Conservation (phyloP, 1,284 basidiomycete genomes). For the Marasmius fiardii region DNA sequence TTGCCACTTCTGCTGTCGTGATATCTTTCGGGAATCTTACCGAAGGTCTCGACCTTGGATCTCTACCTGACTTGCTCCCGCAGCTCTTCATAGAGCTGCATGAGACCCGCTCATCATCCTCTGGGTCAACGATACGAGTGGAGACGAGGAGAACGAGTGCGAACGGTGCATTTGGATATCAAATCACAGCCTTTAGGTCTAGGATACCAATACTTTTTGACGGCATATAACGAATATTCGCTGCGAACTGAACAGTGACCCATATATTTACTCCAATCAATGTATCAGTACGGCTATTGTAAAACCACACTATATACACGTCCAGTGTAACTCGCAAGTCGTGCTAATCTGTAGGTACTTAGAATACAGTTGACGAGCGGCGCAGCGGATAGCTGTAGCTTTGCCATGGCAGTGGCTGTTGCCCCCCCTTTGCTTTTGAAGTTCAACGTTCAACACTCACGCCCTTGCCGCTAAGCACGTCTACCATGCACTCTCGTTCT, state of each 20-base stretch:
- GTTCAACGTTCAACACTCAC: no score
- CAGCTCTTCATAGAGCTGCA: not conserved
- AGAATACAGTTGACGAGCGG: no score
- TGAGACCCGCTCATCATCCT: not conserved
- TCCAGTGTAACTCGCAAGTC: no score
- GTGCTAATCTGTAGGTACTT: no score
- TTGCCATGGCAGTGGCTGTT: no score
- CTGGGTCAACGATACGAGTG: not conserved
- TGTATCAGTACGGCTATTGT: no score
- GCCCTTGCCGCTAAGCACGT: not conserved
- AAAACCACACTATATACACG: no score
- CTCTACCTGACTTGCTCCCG: not conserved
- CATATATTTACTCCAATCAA: no score
- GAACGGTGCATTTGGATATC: not conserved
- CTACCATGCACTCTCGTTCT: not conserved
- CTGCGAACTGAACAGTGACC: no score
- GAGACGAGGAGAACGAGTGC: not conserved
- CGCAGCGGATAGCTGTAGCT: no score
- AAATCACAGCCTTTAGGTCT: not conserved
- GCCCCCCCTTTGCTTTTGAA: no score
- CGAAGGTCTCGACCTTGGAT: not conserved
- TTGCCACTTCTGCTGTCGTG: not conserved
- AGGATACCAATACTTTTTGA: not conserved
- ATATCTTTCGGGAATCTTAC: not conserved
- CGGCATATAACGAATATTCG: not conserved